Percentiles rank a stretch among this genome's conserved stretches.
phyloP scores from a whole-genome alignment of 495 filamentous ascomycete genomes.

The Hyaloscypha variabilis region DNA sequence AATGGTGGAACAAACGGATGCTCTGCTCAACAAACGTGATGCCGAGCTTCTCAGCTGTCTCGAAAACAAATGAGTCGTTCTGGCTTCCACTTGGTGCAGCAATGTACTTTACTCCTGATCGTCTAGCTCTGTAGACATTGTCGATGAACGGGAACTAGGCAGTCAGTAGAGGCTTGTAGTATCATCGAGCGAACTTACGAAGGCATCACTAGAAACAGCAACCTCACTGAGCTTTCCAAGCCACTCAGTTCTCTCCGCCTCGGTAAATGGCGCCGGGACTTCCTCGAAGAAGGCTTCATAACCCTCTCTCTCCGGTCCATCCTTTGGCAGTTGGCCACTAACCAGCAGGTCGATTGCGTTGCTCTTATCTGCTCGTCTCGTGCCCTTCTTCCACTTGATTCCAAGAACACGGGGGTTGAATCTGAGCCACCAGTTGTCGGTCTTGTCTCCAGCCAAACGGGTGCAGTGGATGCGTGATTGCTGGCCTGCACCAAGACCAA shows the following conservation, averaged over 20 bases:
- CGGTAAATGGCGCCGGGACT: slow-evolving; percentile 81
- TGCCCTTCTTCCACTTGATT: slow-evolving; percentile 96
- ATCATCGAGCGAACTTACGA: slow-evolving; percentile 65
- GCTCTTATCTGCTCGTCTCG: slow-evolving; percentile 94
- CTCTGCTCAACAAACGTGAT: slow-evolving; percentile 69
- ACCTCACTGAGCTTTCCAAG: slow-evolving; percentile 78
- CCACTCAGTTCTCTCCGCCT: slow-evolving; percentile 84
- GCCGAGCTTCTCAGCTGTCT: slow-evolving; percentile 89
- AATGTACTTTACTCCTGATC: slow-evolving; percentile 93
- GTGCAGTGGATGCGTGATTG: slow-evolving; percentile 99
- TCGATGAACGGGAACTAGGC: slow-evolving; percentile 93
- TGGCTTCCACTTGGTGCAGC: slow-evolving; percentile 92
- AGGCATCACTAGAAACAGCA: slow-evolving; percentile 89
- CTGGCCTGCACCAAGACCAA: slow-evolving; percentile 94
- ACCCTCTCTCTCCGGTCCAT: slow-evolving; percentile 75
- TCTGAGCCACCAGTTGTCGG: slow-evolving; percentile 99
- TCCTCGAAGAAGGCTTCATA: slow-evolving; percentile 92
- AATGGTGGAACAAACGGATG: slow-evolving; percentile 37
- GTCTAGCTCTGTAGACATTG: slow-evolving; percentile 88
- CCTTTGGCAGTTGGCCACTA: slow-evolving; percentile 81
- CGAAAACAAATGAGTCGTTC: slow-evolving; percentile 86
- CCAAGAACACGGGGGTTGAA: slow-evolving; percentile 86
- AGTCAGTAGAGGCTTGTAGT: slow-evolving; percentile 4
- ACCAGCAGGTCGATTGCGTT: slow-evolving; percentile 97
- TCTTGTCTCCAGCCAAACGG: slow-evolving; percentile 96